Base-by-base conservation (phyloP, 2,329 filamentous ascomycete genomes). In the Neonectria coccinea region DNA sequence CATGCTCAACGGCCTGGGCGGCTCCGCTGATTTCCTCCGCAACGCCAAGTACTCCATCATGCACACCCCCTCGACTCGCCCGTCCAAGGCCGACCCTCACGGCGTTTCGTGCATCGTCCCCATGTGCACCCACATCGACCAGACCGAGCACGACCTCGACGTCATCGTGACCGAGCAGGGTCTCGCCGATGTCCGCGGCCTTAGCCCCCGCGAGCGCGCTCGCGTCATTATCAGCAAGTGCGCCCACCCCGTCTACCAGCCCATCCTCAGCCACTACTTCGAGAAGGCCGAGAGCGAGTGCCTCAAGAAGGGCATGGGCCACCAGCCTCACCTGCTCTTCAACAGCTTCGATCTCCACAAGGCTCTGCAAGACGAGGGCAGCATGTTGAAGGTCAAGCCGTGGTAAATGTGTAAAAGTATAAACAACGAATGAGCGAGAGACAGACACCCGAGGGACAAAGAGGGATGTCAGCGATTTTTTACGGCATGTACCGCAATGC, bases 131-230 rank as follows among this genome's bases (percentile, higher is more conserved):
- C 94, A 97, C 81, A 85, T 97, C 70, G 93, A 97, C 80, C 93
- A 97, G 85, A 97, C 94, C 0, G 94, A 97, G 82, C 93, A 97
- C 79, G 94, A 97, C 77, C 86, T 97, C 42, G 93, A 97, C 73
- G 89, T 97, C n/a, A 81, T 97, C 50, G 93, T 97, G n/a, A 89
- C 86, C 22, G 84, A 87, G 79, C 80, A 86, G 77, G 93, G 94
- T 62, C 87, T 97, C 25, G 94, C 93, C 29, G 93, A 97, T 75
- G 93, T 97, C 2, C 88, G 93, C 45, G 93, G 93, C 56, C 83
- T 97, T 70, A 89, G 88, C 68, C 93, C 94, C 1, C 86, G 89
- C 58, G 92, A 97, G 84, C 85, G 93, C 50, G 93, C 93, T 11
- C 85, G 91, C 52, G 91, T 94, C 70, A 97, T 97, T 75, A 95